A percentile compares a stretch with the other conserved stretches of the same genome.
These are phyloP conservation scores for Syzygium syzygioides DNA, from an alignment of 441 rosid species.

Conservation along the genomic window DNA sequence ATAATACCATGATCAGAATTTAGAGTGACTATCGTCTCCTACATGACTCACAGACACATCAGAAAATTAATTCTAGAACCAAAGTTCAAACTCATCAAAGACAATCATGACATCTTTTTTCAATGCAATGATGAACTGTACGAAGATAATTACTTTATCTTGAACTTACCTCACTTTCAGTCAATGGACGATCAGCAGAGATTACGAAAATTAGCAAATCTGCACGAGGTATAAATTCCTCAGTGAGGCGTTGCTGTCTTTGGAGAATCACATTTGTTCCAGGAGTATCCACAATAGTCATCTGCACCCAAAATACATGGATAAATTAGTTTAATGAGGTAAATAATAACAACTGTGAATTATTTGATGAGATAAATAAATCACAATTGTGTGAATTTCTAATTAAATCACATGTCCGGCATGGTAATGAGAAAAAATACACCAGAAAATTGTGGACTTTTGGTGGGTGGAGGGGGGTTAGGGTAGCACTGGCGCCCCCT, in stretches of 20 bases:
- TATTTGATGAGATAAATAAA: not conserved
- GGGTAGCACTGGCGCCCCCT: not conserved
- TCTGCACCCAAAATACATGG: conserved; percentile 39
- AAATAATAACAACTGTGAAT: not conserved
- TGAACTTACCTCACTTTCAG: conserved; percentile 85
- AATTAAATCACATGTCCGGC: not conserved
- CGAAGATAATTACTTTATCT: not conserved
- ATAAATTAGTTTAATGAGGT: conserved; percentile 12
- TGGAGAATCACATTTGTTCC: conserved; percentile 97
- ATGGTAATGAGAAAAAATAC: not conserved
- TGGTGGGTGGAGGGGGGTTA: not conserved
- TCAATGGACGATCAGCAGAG: conserved; percentile 94
- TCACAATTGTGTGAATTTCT: not conserved
- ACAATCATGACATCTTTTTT: not conserved
- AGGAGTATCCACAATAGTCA: conserved; percentile 88
- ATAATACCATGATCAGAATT: not conserved
- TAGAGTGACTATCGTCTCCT: not conserved
- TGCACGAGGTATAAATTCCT: conserved; percentile 93
- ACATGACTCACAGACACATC: not conserved
- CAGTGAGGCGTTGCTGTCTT: conserved; percentile 91
- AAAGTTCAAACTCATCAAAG: not conserved
- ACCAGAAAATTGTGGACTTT: not conserved
- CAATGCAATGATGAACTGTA: conserved; percentile 10
- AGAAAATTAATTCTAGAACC: not conserved
- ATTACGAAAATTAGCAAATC: conserved; percentile 90